A percentile compares a stretch with the other conserved stretches of the same genome.
Conservation (phyloP, 2,329 filamentous ascomycete species). For the Fusarium hostae region DNA sequence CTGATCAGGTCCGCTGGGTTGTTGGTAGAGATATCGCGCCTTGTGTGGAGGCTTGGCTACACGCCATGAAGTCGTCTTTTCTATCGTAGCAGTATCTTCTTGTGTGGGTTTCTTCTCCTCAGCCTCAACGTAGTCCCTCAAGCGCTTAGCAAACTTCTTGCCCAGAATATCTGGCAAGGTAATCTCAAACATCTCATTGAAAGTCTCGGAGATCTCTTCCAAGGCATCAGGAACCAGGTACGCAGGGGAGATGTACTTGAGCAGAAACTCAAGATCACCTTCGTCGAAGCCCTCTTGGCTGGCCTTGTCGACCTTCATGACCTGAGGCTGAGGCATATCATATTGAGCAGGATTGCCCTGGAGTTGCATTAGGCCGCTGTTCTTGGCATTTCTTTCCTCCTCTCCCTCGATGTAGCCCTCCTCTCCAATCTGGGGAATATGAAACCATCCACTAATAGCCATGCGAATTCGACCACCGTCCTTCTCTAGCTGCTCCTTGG, state of each 20-base stretch:
- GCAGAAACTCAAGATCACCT: conserved; percentile 85
- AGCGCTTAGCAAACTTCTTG: conserved; percentile 76
- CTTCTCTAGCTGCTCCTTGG: conserved; percentile 68
- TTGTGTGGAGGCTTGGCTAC: conserved; percentile 93
- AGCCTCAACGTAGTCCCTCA: conserved; percentile 77
- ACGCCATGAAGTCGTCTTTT: conserved; percentile 71
- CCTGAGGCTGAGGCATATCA: conserved; percentile 77
- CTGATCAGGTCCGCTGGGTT: conserved; percentile 58
- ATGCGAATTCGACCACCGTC: conserved; percentile 86
- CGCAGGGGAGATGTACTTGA: conserved; percentile 88
- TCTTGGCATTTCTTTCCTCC: conserved; percentile 87
- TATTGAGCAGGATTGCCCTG: conserved; percentile 92
- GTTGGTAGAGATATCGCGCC: conserved; percentile 88
- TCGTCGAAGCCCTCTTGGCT: conserved; percentile 74
- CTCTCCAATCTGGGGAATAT: conserved; percentile 95
- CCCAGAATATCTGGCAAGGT: conserved; percentile 82
- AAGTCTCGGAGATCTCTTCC: conserved; percentile 81
- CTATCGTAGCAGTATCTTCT: conserved; percentile 64
- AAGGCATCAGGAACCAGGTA: conserved; percentile 94
- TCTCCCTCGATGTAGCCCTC: conserved; percentile 89
- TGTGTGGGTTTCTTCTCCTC: conserved; percentile 66
- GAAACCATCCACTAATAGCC: conserved; percentile 99
- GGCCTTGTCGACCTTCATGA: conserved; percentile 59
- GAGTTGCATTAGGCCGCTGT: conserved; percentile 91
- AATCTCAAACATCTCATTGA: conserved; percentile 85